Evolutionary conservation across 495 filamentous ascomycete species (phyloP).

Genomic region (Pseudoneurospora amorphoporcata): DNA sequence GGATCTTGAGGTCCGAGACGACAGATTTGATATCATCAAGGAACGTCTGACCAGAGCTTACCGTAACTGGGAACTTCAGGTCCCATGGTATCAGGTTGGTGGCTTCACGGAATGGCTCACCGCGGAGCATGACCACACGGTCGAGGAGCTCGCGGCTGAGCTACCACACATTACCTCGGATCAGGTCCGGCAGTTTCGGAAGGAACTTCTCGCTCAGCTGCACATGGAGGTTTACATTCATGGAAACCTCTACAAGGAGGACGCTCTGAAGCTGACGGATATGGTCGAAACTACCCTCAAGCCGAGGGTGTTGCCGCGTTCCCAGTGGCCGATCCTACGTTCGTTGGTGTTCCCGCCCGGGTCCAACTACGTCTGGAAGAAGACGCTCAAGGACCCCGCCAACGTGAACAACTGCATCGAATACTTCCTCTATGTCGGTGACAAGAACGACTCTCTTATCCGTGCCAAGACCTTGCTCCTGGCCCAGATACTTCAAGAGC

Average conservation of each 20-base stretch:
- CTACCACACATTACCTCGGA: constrained; percentile 61
- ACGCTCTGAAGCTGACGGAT: constrained; percentile 77
- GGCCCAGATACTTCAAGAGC: constrained; percentile 88
- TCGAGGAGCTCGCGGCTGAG: constrained; percentile 72
- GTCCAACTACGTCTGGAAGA: constrained; percentile 71
- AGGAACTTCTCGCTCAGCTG: constrained; percentile 68
- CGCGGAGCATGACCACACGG: constrained; percentile 64
- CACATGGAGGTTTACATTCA: constrained; percentile 84
- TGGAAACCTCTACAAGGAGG: constrained; percentile 93
- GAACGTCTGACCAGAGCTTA: constrained; percentile 67
- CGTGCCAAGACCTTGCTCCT: constrained; percentile 72
- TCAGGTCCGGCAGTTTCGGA: constrained; percentile 68
- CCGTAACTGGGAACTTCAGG: constrained; percentile 76
- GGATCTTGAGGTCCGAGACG: constrained; percentile 68
- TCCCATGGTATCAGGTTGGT: constrained; percentile 85
- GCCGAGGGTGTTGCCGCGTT: constrained; percentile 60
- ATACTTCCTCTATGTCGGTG: constrained; percentile 73
- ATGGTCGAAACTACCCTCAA: constrained; percentile 71
- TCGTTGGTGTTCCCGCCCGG: constrained; percentile 70
- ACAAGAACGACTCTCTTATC: constrained; percentile 52
- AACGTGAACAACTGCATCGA: constrained; percentile 98
- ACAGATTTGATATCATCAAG: constrained; percentile 85
- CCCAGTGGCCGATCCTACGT: constrained; percentile 71
- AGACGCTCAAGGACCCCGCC: constrained; percentile 70
- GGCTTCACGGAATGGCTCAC: constrained; percentile 74